Evolutionary conservation across 352 stramenopile genomes (phyloP).

Genomic region (Peronospora farinosa): DNA sequence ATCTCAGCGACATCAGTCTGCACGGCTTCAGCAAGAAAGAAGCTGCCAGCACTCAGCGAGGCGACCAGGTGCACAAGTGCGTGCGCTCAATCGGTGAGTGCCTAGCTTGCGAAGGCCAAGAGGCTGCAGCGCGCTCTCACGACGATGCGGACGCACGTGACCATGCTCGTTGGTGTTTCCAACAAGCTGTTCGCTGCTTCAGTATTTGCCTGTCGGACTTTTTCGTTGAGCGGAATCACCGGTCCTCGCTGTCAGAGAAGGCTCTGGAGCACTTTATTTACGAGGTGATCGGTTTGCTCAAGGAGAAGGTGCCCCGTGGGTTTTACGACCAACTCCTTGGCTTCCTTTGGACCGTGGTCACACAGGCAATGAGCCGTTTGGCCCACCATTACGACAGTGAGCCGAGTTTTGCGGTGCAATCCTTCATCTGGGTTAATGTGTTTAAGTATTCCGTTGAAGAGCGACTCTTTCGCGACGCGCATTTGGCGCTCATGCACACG

Average conservation of each 20-base stretch:
- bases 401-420: constrained; percentile 41
- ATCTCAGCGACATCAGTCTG: constrained; percentile 51
- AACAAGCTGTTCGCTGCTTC: constrained; percentile 68
- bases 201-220: constrained; percentile 62
- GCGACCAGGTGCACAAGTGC: constrained; percentile 37
- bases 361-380: constrained; percentile 40
- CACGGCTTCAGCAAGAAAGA: constrained; percentile 25
- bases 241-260: constrained; percentile 15
- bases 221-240: constrained; percentile 27
- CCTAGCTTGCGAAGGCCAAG: constrained; percentile 51
- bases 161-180: constrained; percentile 55
- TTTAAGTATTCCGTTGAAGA: constrained; percentile 78
- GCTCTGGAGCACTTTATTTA: constrained; percentile 56
- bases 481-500: constrained; percentile 68
- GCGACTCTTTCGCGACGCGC: constrained; percentile 49
- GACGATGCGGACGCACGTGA: constrained; percentile 26
- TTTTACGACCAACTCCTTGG: constrained; percentile 49
- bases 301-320: constrained; percentile 55
- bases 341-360: constrained; percentile 64
- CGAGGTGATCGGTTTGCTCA: constrained; percentile 53
- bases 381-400: constrained; percentile 26
- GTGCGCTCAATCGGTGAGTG: constrained; percentile 63
- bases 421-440: constrained; percentile 78
- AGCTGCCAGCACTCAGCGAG: constrained; percentile 21
- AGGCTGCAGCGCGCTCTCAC: constrained; percentile 27